Conservation (phyloP, 2,329 filamentous ascomycete genomes). For the Exophiala bonariae region DNA sequence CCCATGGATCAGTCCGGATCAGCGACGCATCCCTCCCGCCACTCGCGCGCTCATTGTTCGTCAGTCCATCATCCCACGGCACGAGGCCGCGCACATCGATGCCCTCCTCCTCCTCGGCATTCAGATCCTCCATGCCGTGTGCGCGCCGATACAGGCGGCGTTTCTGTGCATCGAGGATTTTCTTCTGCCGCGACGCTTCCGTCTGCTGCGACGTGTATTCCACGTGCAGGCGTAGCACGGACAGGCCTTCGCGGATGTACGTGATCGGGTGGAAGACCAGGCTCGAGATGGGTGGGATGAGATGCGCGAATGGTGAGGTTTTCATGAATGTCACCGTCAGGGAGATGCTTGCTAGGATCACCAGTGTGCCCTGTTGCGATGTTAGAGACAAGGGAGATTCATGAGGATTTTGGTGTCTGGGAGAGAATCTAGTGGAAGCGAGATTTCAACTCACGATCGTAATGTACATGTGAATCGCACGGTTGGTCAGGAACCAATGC, state of each 20-base stretch:
- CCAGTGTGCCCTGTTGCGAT: constrained; percentile 48
- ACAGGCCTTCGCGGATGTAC: constrained; percentile 64
- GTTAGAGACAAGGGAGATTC: neutral
- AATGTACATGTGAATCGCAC: constrained; percentile 75
- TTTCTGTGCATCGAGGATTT: constrained; percentile 85
- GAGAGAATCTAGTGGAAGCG: too few species aligned
- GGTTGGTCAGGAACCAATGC: constrained; percentile 80
- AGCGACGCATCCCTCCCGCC: constrained; percentile 28
- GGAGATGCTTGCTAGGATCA: constrained; percentile 30
- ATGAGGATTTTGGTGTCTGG: too few species aligned
- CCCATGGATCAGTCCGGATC: constrained; percentile 32
- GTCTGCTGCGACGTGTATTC: constrained; percentile 68
- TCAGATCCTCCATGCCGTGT: constrained; percentile 69
- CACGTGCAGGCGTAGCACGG: constrained; percentile 76
- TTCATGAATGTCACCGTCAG: constrained; percentile 34
- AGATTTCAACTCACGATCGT: constrained; percentile 64
- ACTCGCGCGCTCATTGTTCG: constrained; percentile 36
- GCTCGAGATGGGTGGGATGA: constrained; percentile 71
- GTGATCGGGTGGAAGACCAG: constrained; percentile 69
- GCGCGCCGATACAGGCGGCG: constrained; percentile 80
- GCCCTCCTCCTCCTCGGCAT: constrained; percentile 38
- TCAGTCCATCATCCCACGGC: constrained; percentile 38
- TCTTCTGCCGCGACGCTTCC: constrained; percentile 68
- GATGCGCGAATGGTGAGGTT: constrained; percentile 73
- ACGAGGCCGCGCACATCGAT: constrained; percentile 28